Conservation (phyloP, 495 filamentous ascomycete species). For the Viridothelium virens region DNA sequence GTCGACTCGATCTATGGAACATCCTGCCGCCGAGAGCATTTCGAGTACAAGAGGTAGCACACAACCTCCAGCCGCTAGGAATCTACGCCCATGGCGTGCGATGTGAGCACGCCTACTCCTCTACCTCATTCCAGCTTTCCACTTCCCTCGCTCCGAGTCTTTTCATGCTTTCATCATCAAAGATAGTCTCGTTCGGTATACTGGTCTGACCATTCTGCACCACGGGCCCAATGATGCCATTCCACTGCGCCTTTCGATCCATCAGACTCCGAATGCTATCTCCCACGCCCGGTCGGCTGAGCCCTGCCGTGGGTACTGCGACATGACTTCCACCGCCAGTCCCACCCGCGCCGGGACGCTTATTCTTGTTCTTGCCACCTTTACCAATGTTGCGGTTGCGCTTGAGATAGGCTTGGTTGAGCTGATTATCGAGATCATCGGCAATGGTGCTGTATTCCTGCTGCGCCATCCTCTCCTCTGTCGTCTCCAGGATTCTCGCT, state of each 20-base stretch:
- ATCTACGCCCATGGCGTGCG: not conserved
- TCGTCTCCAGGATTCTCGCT: conserved; percentile 70
- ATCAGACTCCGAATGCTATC: conserved; percentile 83
- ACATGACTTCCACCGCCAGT: conserved; percentile 49
- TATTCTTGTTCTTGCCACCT: conserved; percentile 73
- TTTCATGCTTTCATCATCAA: conserved; percentile 50
- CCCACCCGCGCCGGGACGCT: conserved; percentile 62
- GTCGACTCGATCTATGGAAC: no score
- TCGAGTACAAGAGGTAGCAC: no score
- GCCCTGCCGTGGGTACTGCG: conserved; percentile 37
- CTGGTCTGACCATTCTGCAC: conserved; percentile 66
- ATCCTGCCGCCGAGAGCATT: no score
- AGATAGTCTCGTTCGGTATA: conserved; percentile 57
- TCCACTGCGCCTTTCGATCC: conserved; percentile 81
- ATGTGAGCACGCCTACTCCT: conserved; percentile 37
- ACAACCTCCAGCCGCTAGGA: not conserved
- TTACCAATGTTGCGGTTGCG: conserved; percentile 90
- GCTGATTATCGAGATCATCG: conserved; percentile 92
- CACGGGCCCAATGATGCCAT: conserved; percentile 74
- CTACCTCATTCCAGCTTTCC: conserved; percentile 69
- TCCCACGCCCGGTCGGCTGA: conserved; percentile 75
- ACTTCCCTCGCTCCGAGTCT: conserved; percentile 54
- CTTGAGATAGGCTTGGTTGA: conserved; percentile 91
- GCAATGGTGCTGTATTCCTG: conserved; percentile 96
- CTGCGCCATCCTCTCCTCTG: conserved; percentile 83